These are phyloP conservation scores for Metarhizium anisopliae DNA, from an alignment of 2,329 filamentous ascomycete species.

Conservation along the genomic window DNA sequence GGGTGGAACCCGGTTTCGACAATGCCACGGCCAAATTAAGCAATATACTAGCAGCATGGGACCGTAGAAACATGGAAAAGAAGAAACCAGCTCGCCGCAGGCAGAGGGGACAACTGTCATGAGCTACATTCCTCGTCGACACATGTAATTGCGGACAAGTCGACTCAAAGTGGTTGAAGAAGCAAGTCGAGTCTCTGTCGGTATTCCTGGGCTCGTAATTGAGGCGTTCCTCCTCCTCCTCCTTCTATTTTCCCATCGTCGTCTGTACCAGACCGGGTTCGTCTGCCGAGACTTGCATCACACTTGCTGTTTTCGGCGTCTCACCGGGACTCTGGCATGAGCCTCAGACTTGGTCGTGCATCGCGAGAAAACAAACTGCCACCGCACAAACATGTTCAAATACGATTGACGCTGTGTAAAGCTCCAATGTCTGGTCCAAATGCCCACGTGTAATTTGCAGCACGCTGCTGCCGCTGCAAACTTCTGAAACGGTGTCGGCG, in stretches of 20 bases:
- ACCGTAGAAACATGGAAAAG: too few relatives aligned
- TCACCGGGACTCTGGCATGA: background rate
- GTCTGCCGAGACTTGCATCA: conserved; percentile 2
- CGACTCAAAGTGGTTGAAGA: too few relatives aligned
- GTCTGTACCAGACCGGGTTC: background rate
- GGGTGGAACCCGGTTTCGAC: background rate
- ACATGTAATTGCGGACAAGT: too few relatives aligned
- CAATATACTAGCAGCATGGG: too few relatives aligned
- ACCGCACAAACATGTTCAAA: background rate
- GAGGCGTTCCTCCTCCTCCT: too few relatives aligned
- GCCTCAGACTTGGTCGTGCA: background rate
- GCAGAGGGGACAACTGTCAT: too few relatives aligned
- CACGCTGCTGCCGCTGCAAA: too few relatives aligned
- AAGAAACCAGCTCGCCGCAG: too few relatives aligned
- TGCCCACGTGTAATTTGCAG: background rate
- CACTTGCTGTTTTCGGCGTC: background rate
- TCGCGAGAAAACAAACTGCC: background rate
- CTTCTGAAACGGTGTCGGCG: too few relatives aligned
- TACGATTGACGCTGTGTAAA: background rate
- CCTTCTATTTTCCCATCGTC: background rate
- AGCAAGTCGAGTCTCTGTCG: too few relatives aligned
- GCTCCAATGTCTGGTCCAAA: background rate
- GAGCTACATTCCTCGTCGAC: too few relatives aligned
- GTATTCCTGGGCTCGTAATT: too few relatives aligned
- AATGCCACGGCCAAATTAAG: background rate